Conservation (phyloP, 805 yeast genomes). For the Candida insectalens region DNA sequence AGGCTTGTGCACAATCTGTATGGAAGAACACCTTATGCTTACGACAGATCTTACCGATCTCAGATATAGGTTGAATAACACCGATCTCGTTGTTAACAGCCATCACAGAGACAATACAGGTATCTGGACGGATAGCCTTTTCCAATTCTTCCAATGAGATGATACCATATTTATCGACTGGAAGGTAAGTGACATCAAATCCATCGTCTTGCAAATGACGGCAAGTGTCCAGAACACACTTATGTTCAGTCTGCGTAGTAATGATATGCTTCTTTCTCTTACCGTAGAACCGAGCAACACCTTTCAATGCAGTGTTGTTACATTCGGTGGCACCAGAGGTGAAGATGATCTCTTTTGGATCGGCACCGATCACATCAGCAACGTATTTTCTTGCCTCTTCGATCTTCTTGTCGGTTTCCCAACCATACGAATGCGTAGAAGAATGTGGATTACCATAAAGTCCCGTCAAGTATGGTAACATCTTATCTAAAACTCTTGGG, state of each 20-base stretch:
- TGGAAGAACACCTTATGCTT: slow-evolving; percentile 90
- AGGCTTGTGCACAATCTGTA: slow-evolving; percentile 96
- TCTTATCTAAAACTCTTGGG: slow-evolving; percentile 87
- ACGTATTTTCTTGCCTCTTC: slow-evolving; percentile 78
- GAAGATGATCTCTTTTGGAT: slow-evolving; percentile 92
- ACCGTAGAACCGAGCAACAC: slow-evolving; percentile 88
- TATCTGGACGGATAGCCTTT: slow-evolving; percentile 80
- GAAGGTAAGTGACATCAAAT: slow-evolving; percentile 87
- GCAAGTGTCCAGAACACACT: slow-evolving; percentile 96
- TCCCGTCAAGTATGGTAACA: slow-evolving; percentile 83
- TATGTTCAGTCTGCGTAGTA: slow-evolving; percentile 95
- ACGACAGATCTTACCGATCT: slow-evolving; percentile 83
- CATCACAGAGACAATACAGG: slow-evolving; percentile 87
- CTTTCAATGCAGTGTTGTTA: slow-evolving; percentile 90
- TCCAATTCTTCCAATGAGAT: slow-evolving; percentile 70
- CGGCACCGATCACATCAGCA: slow-evolving; percentile 82
- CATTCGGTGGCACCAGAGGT: slow-evolving; percentile 98
- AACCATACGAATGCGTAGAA: slow-evolving; percentile 93
- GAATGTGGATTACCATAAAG: slow-evolving; percentile 97
- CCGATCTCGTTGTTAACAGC: slow-evolving; percentile 98
- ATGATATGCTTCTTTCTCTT: slow-evolving; percentile 89
- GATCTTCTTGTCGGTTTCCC: slow-evolving; percentile 95
- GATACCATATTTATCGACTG: slow-evolving; percentile 74
- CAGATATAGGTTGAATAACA: slow-evolving; percentile 91
- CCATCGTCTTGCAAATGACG: slow-evolving; percentile 95